Evolutionary conservation across 768 basidiomycete species (phyloP).

Genomic region (Boletus fagicola): DNA sequence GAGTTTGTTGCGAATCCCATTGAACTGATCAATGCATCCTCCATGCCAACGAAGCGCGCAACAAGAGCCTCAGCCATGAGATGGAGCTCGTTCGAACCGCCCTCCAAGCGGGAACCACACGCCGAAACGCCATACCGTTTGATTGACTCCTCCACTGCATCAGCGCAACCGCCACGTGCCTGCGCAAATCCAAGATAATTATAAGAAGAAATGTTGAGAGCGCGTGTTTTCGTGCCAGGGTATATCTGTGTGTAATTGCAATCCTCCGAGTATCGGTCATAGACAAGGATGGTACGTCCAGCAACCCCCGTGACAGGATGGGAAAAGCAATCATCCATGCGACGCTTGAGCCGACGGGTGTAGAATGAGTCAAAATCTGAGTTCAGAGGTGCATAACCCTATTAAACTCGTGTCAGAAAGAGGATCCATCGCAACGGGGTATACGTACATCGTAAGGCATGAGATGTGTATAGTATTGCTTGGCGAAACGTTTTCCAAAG

Average conservation of each 20-base stretch:
- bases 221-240: constrained; percentile 80
- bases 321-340: constrained; percentile 94
- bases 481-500: constrained; percentile 79
- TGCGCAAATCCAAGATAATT: constrained; percentile 99
- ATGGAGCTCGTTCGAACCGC: constrained; percentile 87
- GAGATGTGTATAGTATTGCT: constrained; percentile 73
- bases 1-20: constrained; percentile 99
- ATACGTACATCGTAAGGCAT: constrained; percentile 78
- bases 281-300: constrained; percentile 83
- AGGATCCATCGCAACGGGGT: neutral
- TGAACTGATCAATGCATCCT: constrained; percentile 86
- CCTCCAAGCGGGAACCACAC: constrained; percentile 76
- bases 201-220: constrained; percentile 96
- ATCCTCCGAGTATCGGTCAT: constrained; percentile 82
- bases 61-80: constrained; percentile 79
- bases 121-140: constrained; percentile 77
- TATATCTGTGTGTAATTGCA: constrained; percentile 75
- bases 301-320: constrained; percentile 93
- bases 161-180: constrained; percentile 88
- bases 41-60: constrained; percentile 84
- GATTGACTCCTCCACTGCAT: constrained; percentile 85
- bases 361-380: constrained; percentile 99
- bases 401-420: constrained; percentile 10
- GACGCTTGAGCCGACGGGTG: constrained; percentile 90
- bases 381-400: constrained; percentile 96